phyloP scores from a whole-genome alignment of 169 alveolate genomes.

The Cryptosporidium viatorum region DNA sequence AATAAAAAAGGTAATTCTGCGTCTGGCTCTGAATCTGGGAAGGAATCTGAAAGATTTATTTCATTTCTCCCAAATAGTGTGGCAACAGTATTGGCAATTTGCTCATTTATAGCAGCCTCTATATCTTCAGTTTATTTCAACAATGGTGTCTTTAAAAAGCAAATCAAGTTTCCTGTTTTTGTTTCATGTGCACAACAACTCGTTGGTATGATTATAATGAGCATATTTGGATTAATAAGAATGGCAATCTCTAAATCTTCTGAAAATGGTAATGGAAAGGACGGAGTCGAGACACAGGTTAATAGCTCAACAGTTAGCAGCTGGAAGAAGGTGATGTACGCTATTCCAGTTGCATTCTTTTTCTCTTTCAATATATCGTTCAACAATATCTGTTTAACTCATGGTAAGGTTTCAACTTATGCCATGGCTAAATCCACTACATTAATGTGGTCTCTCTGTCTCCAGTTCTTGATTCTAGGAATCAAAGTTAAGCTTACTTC shows the following conservation, averaged over 20 bases:
- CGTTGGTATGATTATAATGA: conserved; percentile 65
- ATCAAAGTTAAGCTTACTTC: conserved; percentile 64
- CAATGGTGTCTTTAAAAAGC: conserved; percentile 45
- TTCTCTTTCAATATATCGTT: conserved; percentile 72
- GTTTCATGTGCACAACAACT: conserved; percentile 71
- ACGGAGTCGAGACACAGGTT: background rate
- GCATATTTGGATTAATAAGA: conserved; percentile 28
- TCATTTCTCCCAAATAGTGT: conserved; percentile 70
- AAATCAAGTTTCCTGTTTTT: conserved; percentile 59
- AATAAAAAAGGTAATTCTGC: conserved; percentile 36
- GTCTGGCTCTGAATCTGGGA: conserved; percentile 15
- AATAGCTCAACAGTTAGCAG: background rate
- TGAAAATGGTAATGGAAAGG: background rate
- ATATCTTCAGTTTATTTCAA: conserved; percentile 66
- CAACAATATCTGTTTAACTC: conserved; percentile 67
- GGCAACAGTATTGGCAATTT: conserved; percentile 63
- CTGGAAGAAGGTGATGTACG: conserved; percentile 67
- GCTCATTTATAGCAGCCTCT: conserved; percentile 65
- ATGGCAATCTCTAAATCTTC: conserved; percentile 24
- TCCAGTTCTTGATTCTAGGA: conserved; percentile 49
- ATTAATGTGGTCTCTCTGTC: conserved; percentile 47
- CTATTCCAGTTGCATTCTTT: conserved; percentile 74
- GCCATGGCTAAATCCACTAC: conserved; percentile 75
- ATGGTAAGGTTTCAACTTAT: conserved; percentile 69
- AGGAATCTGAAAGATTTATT: conserved; percentile 64